phyloP scores from a whole-genome alignment of 805 yeast species.

The Starmerella stellata region DNA sequence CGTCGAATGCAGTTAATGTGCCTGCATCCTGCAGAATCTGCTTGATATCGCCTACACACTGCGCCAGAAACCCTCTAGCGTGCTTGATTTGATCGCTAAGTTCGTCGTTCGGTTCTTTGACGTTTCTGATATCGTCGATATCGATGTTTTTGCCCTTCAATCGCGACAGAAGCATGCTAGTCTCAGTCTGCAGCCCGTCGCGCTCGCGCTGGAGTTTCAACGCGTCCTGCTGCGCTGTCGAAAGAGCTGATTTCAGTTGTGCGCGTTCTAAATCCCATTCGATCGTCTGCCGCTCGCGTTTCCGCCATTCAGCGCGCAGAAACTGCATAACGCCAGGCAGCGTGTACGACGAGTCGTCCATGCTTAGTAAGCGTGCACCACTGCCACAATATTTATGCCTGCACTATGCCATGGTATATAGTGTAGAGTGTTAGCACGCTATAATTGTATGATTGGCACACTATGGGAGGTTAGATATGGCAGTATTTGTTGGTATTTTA shows the following conservation, averaged over 20 bases:
- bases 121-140: background rate
- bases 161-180: conserved; percentile 7
- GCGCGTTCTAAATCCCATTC: conserved; percentile 44
- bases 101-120: background rate
- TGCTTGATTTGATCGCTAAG: background rate
- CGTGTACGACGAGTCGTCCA: conserved; percentile 21
- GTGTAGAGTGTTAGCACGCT: too few species aligned
- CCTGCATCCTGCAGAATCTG: background rate
- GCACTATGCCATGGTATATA: too few species aligned
- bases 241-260: conserved; percentile 37
- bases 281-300: conserved; percentile 40
- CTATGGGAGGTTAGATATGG: too few species aligned
- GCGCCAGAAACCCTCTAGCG: background rate
- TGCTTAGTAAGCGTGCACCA: too few species aligned
- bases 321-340: conserved; percentile 43
- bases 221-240: conserved; percentile 38
- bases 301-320: conserved; percentile 44
- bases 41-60: background rate
- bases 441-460: too few species aligned
- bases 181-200: conserved; percentile 5
- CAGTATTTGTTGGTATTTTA: too few species aligned
- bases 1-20: background rate
- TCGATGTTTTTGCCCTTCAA: background rate
- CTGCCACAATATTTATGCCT: too few species aligned
- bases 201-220: conserved; percentile 21